Evolutionary conservation across 225 moss, liverwort and hornwort species (phyloP).

Genomic region (Lunularia cruciata): DNA sequence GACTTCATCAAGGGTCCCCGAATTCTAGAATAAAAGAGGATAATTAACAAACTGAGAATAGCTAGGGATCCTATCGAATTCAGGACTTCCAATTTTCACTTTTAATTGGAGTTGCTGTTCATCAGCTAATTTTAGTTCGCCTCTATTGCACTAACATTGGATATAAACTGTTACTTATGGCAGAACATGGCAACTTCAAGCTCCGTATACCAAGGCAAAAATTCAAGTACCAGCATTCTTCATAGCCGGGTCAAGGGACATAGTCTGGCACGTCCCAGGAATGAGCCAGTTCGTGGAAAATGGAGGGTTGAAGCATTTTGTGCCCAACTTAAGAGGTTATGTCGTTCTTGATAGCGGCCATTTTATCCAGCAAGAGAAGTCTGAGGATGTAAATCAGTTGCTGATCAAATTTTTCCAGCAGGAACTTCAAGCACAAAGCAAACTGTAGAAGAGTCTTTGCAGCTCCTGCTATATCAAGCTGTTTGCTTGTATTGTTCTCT

Average conservation of each 20-base stretch:
- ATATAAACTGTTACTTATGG: no score
- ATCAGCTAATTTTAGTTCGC: no score
- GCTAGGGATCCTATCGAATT: no score
- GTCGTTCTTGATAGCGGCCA: slow-evolving; percentile 63
- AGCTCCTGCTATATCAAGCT: no score
- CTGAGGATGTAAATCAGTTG: slow-evolving; percentile 48
- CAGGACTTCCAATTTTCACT: no score
- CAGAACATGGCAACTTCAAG: slow-evolving; percentile 60
- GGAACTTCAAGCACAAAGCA: slow-evolving; percentile 21
- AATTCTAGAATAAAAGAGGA: no score
- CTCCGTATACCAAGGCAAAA: slow-evolving; percentile 51
- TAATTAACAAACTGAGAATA: no score
- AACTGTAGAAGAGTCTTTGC: slow-evolving; percentile 6
- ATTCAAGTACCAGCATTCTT: slow-evolving; percentile 52
- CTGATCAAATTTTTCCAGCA: slow-evolving; percentile 57
- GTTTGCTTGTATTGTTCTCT: no score
- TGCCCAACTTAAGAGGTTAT: slow-evolving; percentile 58
- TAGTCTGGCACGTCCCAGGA: slow-evolving; percentile 51
- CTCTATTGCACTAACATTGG: no score
- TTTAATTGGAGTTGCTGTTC: no score
- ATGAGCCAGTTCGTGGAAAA: slow-evolving; percentile 40
- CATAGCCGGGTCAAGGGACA: slow-evolving; percentile 54
- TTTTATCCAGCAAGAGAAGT: slow-evolving; percentile 81
- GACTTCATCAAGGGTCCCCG: no score
- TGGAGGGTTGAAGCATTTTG: slow-evolving; percentile 46